Percentiles rank a stretch among this genome's conserved stretches.
Conservation (phyloP, 2,329 filamentous ascomycete species). For the Sordariomycetes sp. region DNA sequence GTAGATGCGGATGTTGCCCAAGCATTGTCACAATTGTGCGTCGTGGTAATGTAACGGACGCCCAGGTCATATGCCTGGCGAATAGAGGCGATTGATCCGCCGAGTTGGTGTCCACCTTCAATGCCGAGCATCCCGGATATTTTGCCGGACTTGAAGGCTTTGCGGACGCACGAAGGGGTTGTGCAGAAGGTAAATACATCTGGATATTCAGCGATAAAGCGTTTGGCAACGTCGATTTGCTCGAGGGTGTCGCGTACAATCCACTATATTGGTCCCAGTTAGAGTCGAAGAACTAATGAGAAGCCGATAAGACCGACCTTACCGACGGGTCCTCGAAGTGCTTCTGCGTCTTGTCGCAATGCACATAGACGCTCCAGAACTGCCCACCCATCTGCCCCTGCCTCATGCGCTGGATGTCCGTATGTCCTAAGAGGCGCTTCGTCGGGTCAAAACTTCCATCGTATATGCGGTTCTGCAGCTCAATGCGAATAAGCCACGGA, state of each 20-base stretch:
- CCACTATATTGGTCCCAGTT: conserved; percentile 12
- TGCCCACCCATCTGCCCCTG: conserved; percentile 17
- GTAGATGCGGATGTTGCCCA: conserved; percentile 15
- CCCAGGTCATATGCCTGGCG: conserved; percentile 20
- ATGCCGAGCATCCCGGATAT: conserved; percentile 23
- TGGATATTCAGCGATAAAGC: conserved; percentile 13
- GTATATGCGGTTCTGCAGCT: conserved; percentile 18
- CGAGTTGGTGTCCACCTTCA: conserved; percentile 21
- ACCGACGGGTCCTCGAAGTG: conserved; percentile 8
- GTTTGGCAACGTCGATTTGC: conserved; percentile 19
- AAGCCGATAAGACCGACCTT: neutral
- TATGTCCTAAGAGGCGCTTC: conserved; percentile 20
- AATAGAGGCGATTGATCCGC: conserved; percentile 20
- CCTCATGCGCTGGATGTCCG: conserved; percentile 15
- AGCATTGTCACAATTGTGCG: conserved; percentile 16
- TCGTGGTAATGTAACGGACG: conserved; percentile 21
- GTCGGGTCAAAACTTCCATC: conserved; percentile 20
- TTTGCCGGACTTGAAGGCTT: conserved; percentile 15
- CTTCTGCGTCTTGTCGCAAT: conserved; percentile 14
- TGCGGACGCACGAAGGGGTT: conserved; percentile 15
- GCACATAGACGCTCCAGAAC: conserved; percentile 19
- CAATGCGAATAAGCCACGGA: conserved; percentile 14
- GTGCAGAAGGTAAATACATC: conserved; percentile 13
- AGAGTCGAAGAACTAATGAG: conserved; percentile 1
- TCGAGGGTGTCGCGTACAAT: conserved; percentile 15